Evolutionary conservation across 2,329 filamentous ascomycete genomes (phyloP).

Genomic region (Fusarium zealandicum): DNA sequence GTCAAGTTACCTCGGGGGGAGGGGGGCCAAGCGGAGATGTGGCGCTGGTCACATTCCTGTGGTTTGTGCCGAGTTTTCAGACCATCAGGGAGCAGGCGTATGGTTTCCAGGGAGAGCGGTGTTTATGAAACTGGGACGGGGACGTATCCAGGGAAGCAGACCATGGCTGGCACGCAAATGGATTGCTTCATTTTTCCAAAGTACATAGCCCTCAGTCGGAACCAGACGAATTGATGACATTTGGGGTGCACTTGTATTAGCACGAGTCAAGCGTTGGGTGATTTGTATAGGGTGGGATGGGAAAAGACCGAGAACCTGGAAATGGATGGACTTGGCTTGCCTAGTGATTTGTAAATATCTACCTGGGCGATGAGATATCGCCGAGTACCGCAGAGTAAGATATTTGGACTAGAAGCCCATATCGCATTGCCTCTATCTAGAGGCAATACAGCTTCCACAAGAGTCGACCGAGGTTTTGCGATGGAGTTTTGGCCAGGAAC

Average conservation of each 20-base stretch:
- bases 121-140: conserved; percentile 31
- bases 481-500: conserved; percentile 8
- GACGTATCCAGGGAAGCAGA: conserved; percentile 21
- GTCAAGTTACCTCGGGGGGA: conserved; percentile 12
- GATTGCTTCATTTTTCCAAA: conserved; percentile 21
- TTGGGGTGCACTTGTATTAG: conserved; percentile 4
- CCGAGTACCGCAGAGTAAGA: background rate
- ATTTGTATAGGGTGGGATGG: conserved; percentile 1
- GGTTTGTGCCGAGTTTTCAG: conserved; percentile 16
- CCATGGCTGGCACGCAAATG: conserved; percentile 27
- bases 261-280: background rate
- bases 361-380: background rate
- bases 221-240: conserved; percentile 32
- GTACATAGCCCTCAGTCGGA: conserved; percentile 26
- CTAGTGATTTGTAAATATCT: background rate
- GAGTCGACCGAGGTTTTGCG: background rate
- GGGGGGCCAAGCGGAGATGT: conserved; percentile 12
- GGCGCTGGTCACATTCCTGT: conserved; percentile 26
- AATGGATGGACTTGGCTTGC: background rate
- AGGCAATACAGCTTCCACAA: background rate
- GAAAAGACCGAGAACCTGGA: background rate
- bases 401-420: background rate
- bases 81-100: conserved; percentile 27
- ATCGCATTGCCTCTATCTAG: background rate
- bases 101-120: conserved; percentile 33